These are phyloP conservation scores for Ascodesmis nigricans DNA, from an alignment of 495 filamentous ascomycete genomes.

Conservation along the genomic window DNA sequence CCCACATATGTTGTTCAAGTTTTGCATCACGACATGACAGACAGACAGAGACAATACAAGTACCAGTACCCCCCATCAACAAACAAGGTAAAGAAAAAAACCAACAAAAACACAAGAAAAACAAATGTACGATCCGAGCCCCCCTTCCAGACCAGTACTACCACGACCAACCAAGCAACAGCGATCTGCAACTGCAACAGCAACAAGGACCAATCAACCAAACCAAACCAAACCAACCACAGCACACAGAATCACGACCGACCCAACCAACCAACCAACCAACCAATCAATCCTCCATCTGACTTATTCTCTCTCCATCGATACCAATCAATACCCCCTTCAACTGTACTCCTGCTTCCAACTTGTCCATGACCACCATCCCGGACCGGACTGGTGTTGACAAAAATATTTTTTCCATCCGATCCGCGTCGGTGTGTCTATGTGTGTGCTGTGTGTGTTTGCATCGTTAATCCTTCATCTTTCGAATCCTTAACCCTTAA, in stretches of 20 bases:
- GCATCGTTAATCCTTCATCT: slow-evolving; percentile 1
- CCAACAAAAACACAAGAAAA: slow-evolving; percentile 7
- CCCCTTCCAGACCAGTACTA: slow-evolving; percentile 24
- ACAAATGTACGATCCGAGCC: slow-evolving; percentile 14
- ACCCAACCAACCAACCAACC: slow-evolving; percentile 5
- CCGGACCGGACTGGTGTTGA: slow-evolving; percentile 6
- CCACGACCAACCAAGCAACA: slow-evolving; percentile 25
- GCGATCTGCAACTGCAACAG: slow-evolving; percentile 14
- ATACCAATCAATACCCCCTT: slow-evolving; percentile 12
- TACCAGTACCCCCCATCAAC: too few species aligned
- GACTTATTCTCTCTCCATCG: slow-evolving; percentile 2
- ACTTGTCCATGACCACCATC: slow-evolving; percentile 13
- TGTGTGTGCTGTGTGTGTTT: too few species aligned
- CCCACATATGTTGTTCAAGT: too few species aligned
- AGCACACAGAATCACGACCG: slow-evolving; percentile 7
- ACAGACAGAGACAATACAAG: too few species aligned
- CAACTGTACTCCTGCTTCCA: slow-evolving; percentile 5
- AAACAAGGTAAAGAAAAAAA: slow-evolving; percentile 10
- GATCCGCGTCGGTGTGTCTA: too few species aligned
- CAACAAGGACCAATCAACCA: slow-evolving; percentile 1
- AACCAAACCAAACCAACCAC: slow-evolving; percentile 9
- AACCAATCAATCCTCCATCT: slow-evolving; percentile 9
- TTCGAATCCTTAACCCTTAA: slow-evolving; percentile 3
- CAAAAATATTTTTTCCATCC: too few species aligned
- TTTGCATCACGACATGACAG: too few species aligned